Evolutionary conservation across 768 basidiomycete species (phyloP).

Genomic region (Cystoderma amianthinum): DNA sequence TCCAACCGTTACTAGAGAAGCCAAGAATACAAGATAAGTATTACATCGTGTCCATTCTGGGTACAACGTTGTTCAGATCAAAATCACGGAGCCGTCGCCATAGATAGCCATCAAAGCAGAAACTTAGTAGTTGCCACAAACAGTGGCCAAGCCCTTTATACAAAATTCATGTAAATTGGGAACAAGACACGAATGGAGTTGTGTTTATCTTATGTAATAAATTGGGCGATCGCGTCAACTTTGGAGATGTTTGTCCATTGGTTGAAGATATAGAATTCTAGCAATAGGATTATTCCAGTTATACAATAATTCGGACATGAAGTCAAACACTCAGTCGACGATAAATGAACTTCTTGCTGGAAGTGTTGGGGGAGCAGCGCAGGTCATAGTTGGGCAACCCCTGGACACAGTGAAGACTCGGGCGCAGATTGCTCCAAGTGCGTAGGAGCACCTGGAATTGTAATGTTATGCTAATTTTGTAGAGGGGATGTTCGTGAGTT

Average conservation of each 20-base stretch:
- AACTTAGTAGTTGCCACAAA: too few relatives aligned
- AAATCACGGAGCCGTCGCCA: too few relatives aligned
- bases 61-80: background rate
- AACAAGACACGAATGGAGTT: too few relatives aligned
- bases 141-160: too few relatives aligned
- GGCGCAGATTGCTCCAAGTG: conserved; percentile 83
- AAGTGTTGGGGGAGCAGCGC: conserved; percentile 87
- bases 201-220: too few relatives aligned
- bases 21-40: background rate
- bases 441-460: conserved; percentile 11
- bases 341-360: conserved; percentile 84
- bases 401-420: conserved; percentile 86
- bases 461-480: conserved; percentile 5
- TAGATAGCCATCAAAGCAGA: too few relatives aligned
- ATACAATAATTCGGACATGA: conserved; percentile 6
- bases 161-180: too few relatives aligned
- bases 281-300: too few relatives aligned
- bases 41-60: background rate
- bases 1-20: too few relatives aligned
- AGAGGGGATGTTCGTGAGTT: conserved; percentile 87
- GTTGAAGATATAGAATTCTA: too few relatives aligned
- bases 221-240: too few relatives aligned
- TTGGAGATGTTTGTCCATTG: too few relatives aligned
- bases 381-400: conserved; percentile 92
- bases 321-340: conserved; percentile 36